Percentiles rank a stretch among this genome's conserved stretches.
These are phyloP conservation scores for Cyclotella choctawhatcheeana DNA, from an alignment of 108 stramenopile species.

Conservation along the genomic window DNA sequence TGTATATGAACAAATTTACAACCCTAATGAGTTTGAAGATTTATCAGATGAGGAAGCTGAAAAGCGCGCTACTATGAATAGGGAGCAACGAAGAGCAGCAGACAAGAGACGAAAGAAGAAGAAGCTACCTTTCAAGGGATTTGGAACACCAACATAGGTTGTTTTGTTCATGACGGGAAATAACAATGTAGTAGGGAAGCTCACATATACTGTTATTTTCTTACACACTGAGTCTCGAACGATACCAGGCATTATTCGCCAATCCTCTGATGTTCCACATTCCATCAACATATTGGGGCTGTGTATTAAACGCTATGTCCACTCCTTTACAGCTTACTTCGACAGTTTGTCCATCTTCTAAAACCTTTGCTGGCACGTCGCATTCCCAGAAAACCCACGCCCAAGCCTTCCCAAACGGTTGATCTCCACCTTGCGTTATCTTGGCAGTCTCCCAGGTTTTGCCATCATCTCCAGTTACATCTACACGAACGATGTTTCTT, in stretches of 20 bases:
- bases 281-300: conserved; percentile 76
- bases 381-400: conserved; percentile 92
- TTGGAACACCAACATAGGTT: conserved; percentile 39
- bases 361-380: conserved; percentile 68
- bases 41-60: conserved; percentile 46
- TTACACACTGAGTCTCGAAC: conserved; percentile 24
- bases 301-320: conserved; percentile 75
- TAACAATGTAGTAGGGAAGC: too few relatives aligned
- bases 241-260: conserved; percentile 82
- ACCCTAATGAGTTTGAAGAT: conserved; percentile 52
- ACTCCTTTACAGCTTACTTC: conserved; percentile 81
- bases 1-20: conserved; percentile 65
- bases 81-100: conserved; percentile 80
- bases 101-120: conserved; percentile 65
- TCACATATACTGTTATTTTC: neutral
- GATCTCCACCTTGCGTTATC: conserved; percentile 68
- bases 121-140: conserved; percentile 76
- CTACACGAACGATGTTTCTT: conserved; percentile 87
- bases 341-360: conserved; percentile 61
- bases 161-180: too few relatives aligned
- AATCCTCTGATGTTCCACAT: conserved; percentile 87
- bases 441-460: conserved; percentile 71
- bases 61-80: conserved; percentile 62
- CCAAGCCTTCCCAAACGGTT: conserved; percentile 79
- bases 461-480: conserved; percentile 76